These are phyloP conservation scores for Auricularia cornea DNA, from an alignment of 768 basidiomycete genomes.

Conservation along the genomic window DNA sequence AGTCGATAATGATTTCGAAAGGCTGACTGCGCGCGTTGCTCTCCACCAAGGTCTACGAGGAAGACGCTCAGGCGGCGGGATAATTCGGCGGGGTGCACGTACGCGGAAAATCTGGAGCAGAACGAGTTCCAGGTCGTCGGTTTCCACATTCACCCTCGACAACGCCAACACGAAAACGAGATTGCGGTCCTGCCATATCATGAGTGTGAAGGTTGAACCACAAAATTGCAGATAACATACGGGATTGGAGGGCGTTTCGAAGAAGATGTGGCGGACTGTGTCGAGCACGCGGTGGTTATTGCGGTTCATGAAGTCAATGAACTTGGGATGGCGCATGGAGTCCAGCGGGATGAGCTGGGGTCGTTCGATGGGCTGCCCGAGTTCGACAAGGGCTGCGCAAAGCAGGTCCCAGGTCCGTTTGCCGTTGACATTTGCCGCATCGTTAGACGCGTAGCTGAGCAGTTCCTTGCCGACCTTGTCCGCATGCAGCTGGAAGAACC, in stretches of 20 bases:
- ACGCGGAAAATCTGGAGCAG: conserved; percentile 76
- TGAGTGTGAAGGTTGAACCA: background rate
- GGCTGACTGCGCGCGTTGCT: background rate
- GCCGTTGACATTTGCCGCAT: conserved; percentile 47
- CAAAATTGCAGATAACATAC: conserved; percentile 25
- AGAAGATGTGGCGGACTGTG: conserved; percentile 58
- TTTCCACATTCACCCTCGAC: conserved; percentile 68
- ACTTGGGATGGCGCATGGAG: conserved; percentile 52
- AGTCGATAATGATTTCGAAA: conserved; percentile 75
- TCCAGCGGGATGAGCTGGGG: conserved; percentile 45
- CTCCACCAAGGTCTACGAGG: conserved; percentile 22
- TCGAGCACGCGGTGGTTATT: conserved; percentile 51
- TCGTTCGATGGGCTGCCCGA: conserved; percentile 59
- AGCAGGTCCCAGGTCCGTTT: conserved; percentile 81
- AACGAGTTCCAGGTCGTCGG: conserved; percentile 67
- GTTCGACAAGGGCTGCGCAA: conserved; percentile 71
- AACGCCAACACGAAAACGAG: conserved; percentile 50
- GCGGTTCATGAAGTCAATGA: conserved; percentile 56
- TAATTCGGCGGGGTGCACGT: background rate
- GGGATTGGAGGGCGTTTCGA: conserved; percentile 39
- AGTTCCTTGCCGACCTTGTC: conserved; percentile 85
- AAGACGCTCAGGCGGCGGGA: conserved; percentile 16
- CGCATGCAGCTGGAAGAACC: conserved; percentile 76
- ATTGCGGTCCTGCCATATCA: conserved; percentile 6
- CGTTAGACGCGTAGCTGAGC: conserved; percentile 54